Evolutionary conservation across 2,329 filamentous ascomycete species (phyloP), one percentile per base, ranked within the genome.

Genomic region (Verticillium alfalfae): DNA sequence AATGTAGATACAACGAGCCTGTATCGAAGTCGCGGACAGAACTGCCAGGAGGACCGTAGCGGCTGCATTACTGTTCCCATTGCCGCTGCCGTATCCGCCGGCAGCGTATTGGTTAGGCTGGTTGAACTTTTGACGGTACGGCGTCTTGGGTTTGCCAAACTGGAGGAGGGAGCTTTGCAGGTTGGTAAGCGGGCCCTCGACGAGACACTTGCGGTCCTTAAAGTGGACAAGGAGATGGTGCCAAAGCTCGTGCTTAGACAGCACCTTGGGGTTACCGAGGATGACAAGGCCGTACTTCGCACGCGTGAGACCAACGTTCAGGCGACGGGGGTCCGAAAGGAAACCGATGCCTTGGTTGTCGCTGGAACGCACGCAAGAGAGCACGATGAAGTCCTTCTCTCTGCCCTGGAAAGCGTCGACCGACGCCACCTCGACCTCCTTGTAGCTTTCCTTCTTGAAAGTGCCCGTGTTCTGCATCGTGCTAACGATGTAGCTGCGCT

Each of bases 321-420:
- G 87, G 82, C 95, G 94, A 67, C 95, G 92, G 59, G 95, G 95
- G 69, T 99, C 95, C 64, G 93, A 98, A 81, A 99, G 81, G 86
- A 99, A 99, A 78, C 95, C 95, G 70, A 99, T 99, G 67, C 95
- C 95, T 75, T 99, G 95, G 74, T 98, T 96, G 70, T 99, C 95
- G 73, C 99, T 99, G 73, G 94, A 98, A 72, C 95, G 92, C 58
- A 99, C 95, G 72, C 95, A 99, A 64, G 95, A 98, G 37, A 99
- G 82, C 45, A 99, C 93, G 70, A 99, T 99, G 71, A 97, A 99
- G 73, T 99, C 95, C 79, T 99, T 99, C 78, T 99, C 95, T 81
- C 95, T 90, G 59, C 95, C 95, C 74, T 99, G 95, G 84, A 99
- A 99, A 22, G 95, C 95, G 80, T 99, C 95, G 41, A 99, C 95